Base-by-base conservation (phyloP, 352 stramenopile genomes). In the Pythium periplocum region DNA sequence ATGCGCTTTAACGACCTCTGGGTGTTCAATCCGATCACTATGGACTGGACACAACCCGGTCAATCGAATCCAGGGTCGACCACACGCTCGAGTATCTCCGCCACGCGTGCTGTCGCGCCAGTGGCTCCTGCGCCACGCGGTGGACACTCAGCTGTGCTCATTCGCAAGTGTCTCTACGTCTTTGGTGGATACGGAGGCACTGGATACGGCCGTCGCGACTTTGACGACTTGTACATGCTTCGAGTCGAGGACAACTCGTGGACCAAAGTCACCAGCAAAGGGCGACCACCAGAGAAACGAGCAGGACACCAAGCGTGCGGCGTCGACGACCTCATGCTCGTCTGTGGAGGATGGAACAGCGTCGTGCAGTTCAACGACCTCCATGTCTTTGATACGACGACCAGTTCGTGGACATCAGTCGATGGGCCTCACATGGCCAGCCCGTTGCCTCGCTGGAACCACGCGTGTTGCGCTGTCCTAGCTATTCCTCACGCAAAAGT, bases 401-500 rank as follows among this genome's bases (percentile, higher is more conserved):
- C 79, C 0, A 84, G 81, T 47, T 79, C 79, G 8, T 98, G 93
- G 95, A 93, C 73, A 33, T 71, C 72, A 31, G 69, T 95, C 9
- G 87, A 95, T 47, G 80, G 78, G 6, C 52, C 59, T 2, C 81
- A 90, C 54, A 90, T 91, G 80, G 77, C 66, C 3, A 83, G 66
- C 35, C 62, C 73, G n/a, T 53, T 88, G 48, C 83, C 85, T n/a
- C 84, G 94, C n/a, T 98, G 96, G 96, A 98, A 98, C 62, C 95
- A 98, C 61, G 74, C 92, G 12, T 82, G 87, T 6, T 93, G 96
- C 49, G 89, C 87, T 9, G 93, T 98, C 26, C 78, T 96, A 31
- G 94, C 96, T 36, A 97, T 99, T 45, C 96, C 96, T 6, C 75
- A 98, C 57, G 95, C 89, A 59, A 98, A 98, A 50, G 76, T 99